These are phyloP conservation scores for Boletus fagicola DNA, from an alignment of 768 basidiomycete species.

Conservation along the genomic window DNA sequence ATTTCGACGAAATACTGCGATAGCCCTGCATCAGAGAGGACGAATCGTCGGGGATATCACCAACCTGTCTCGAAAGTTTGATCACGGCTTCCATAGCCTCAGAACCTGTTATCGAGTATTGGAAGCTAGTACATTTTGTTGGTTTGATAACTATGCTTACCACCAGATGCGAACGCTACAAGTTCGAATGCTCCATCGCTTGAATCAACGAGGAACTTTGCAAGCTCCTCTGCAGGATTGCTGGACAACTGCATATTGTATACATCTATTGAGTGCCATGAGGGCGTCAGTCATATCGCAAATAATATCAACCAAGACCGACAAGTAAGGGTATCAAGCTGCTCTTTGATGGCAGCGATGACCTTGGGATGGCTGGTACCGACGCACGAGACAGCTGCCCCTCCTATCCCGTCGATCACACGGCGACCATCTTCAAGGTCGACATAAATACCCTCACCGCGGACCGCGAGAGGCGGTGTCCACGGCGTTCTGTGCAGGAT, in stretches of 20 bases:
- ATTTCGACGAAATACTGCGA: constrained; percentile 67
- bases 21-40: constrained; percentile 10
- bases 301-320: constrained; percentile 25
- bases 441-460: constrained; percentile 68
- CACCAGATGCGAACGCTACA: constrained; percentile 74
- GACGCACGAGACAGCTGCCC: constrained; percentile 79
- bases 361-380: constrained; percentile 75
- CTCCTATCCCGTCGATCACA: constrained; percentile 79
- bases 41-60: constrained; percentile 3
- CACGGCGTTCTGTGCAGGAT: constrained; percentile 74
- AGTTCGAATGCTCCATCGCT: constrained; percentile 74
- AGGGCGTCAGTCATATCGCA: neutral
- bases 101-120: constrained; percentile 50
- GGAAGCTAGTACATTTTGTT: neutral
- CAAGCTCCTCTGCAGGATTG: constrained; percentile 77
- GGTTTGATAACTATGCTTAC: constrained; percentile 34
- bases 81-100: constrained; percentile 89
- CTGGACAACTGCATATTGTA: constrained; percentile 86
- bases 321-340: constrained; percentile 78
- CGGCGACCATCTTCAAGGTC: constrained; percentile 65
- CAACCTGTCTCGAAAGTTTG: constrained; percentile 76
- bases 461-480: constrained; percentile 65
- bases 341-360: constrained; percentile 71
- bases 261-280: constrained; percentile 52
- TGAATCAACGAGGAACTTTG: constrained; percentile 58